phyloP scores from a whole-genome alignment of 139 green algal species.

The Nannochloris sp. region DNA sequence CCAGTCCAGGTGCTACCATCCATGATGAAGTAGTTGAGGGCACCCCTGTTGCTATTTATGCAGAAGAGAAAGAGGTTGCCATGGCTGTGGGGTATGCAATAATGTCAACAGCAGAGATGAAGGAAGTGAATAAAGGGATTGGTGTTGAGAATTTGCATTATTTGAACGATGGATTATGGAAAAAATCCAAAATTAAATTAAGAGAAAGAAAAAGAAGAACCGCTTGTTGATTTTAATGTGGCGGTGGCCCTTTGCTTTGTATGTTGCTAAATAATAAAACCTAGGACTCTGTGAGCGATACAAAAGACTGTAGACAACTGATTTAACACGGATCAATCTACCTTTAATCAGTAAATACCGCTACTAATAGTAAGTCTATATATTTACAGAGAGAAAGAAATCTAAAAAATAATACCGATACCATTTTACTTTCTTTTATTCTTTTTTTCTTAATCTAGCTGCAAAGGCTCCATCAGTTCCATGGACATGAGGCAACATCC shows the following conservation, averaged over 20 bases:
- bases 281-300: too few relatives aligned
- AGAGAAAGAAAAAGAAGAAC: neutral
- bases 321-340: too few relatives aligned
- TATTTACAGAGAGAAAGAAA: too few relatives aligned
- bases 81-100: conserved; percentile 90
- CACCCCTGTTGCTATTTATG: conserved; percentile 78
- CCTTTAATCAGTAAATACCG: too few relatives aligned
- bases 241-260: too few relatives aligned
- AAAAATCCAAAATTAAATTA: conserved; percentile 27
- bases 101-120: conserved; percentile 75
- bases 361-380: too few relatives aligned
- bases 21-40: conserved; percentile 77
- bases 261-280: neutral
- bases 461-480: conserved; percentile 83
- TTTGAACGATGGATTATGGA: conserved; percentile 95
- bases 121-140: conserved; percentile 83
- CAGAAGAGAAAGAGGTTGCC: conserved; percentile 80
- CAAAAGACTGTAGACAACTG: too few relatives aligned
- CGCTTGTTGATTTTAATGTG: neutral
- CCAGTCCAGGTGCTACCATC: conserved; percentile 85
- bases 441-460: conserved; percentile 35
- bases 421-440: too few relatives aligned
- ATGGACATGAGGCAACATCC: conserved; percentile 76
- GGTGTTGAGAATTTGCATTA: conserved; percentile 90
- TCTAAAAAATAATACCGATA: too few relatives aligned